These are phyloP conservation scores for Penicillium sp. DNA, from an alignment of 2,329 filamentous ascomycete genomes.

Conservation along the genomic window DNA sequence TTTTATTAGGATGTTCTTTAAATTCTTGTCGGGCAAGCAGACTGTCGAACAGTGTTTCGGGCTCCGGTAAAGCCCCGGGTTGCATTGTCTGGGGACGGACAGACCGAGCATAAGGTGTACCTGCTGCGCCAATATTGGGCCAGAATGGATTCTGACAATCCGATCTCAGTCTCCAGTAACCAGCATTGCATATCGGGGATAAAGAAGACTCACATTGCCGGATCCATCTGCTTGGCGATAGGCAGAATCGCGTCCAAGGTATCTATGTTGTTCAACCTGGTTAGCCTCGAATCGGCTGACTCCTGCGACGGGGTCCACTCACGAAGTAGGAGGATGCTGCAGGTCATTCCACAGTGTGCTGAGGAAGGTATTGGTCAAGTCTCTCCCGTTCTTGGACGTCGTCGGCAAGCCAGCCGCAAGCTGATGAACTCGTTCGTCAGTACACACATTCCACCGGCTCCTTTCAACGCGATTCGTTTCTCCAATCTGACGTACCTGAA, in stretches of 20 bases:
- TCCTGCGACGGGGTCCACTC: slow-evolving; percentile 25
- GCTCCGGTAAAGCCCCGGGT: slow-evolving; percentile 57
- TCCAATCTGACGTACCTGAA: slow-evolving; percentile 33
- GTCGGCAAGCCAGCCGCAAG: slow-evolving; percentile 34
- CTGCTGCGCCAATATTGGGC: slow-evolving; percentile 59
- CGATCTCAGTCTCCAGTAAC: slow-evolving; percentile 30
- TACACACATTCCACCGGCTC: background rate
- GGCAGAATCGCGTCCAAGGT: slow-evolving; percentile 32
- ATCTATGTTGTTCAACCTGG: slow-evolving; percentile 19
- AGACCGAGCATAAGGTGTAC: slow-evolving; percentile 62
- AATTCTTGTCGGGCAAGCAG: slow-evolving; percentile 59
- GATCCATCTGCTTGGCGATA: slow-evolving; percentile 36
- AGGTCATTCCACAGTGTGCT: slow-evolving; percentile 51
- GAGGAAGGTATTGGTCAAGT: slow-evolving; percentile 48
- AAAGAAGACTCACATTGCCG: slow-evolving; percentile 31
- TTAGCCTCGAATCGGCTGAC: slow-evolving; percentile 7
- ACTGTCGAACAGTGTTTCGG: slow-evolving; percentile 61
- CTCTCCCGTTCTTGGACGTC: slow-evolving; percentile 28
- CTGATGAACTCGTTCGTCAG: slow-evolving; percentile 12
- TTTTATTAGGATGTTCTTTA: slow-evolving; percentile 62
- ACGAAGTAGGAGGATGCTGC: slow-evolving; percentile 49
- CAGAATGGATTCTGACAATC: slow-evolving; percentile 52
- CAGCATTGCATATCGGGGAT: slow-evolving; percentile 19
- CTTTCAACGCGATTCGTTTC: too few relatives aligned
- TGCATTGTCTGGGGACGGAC: slow-evolving; percentile 54